Percentiles rank a stretch among this genome's conserved stretches.
These are phyloP conservation scores for Heliamphora pulchella DNA, from an alignment of 179 eudicot species.

Conservation along the genomic window DNA sequence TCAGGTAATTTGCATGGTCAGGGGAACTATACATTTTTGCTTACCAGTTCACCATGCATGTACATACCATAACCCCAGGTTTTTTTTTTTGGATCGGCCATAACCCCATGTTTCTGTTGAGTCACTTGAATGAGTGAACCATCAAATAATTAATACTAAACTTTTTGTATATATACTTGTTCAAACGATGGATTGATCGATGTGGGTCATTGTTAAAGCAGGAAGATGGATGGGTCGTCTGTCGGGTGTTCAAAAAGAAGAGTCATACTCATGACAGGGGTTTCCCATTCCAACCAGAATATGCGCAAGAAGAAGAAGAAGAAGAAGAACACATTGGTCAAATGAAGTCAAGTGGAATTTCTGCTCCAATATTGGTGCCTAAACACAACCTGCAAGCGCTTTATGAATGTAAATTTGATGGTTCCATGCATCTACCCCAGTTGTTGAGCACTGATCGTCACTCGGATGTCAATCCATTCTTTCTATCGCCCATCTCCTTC, in stretches of 20 bases:
- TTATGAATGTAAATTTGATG: conserved; percentile 21
- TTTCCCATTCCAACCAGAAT: conserved; percentile 15
- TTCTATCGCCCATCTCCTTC: conserved; percentile 18
- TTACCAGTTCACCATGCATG: neutral
- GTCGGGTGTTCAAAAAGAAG: conserved; percentile 53
- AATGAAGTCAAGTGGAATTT: conserved; percentile 9
- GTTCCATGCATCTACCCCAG: conserved; percentile 51
- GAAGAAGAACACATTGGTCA: conserved; percentile 18
- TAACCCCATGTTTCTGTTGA: no score
- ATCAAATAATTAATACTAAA: no score
- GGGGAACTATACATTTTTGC: no score
- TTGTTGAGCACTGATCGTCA: conserved; percentile 28
- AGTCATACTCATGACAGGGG: conserved; percentile 22
- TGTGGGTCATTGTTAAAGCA: conserved; percentile 16
- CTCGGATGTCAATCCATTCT: conserved; percentile 7
- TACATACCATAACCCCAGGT: neutral
- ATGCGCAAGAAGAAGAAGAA: conserved; percentile 18
- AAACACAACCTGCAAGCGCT: conserved; percentile 20
- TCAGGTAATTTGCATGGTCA: no score
- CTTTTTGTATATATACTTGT: no score
- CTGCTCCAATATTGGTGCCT: conserved; percentile 9
- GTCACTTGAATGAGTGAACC: no score
- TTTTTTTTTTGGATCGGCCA: no score
- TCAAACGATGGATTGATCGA: no score
- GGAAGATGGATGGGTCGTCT: conserved; percentile 72